Evolutionary conservation across 2,329 filamentous ascomycete genomes (phyloP).

Genomic region (Trichoderma asperellum): DNA sequence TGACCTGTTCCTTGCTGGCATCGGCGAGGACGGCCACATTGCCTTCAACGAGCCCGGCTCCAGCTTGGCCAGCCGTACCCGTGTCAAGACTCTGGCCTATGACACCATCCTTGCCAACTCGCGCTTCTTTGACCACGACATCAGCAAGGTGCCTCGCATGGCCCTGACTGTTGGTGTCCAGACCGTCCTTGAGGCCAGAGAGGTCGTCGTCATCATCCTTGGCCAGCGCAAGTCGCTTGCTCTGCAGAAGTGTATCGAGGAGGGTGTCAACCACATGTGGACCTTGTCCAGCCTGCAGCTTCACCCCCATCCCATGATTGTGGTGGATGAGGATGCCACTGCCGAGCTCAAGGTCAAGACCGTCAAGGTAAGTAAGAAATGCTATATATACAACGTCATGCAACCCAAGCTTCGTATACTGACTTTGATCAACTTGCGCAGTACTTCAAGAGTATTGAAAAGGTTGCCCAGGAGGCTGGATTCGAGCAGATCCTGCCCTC

Average conservation of each 20-base stretch:
- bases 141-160: conserved; percentile 76
- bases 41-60: conserved; percentile 91
- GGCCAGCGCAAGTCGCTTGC: conserved; percentile 81
- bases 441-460: conserved; percentile 74
- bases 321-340: conserved; percentile 80
- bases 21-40: conserved; percentile 85
- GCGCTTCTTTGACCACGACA: conserved; percentile 77
- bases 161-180: conserved; percentile 84
- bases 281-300: conserved; percentile 80
- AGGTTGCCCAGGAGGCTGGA: conserved; percentile 60
- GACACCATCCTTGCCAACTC: conserved; percentile 87
- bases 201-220: conserved; percentile 81
- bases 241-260: conserved; percentile 78
- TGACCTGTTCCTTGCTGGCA: conserved; percentile 82
- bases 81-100: conserved; percentile 85
- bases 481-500: conserved; percentile 63
- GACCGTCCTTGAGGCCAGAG: conserved; percentile 78
- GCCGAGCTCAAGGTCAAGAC: conserved; percentile 75
- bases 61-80: conserved; percentile 73
- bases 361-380: conserved; percentile 55
- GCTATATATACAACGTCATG: neutral
- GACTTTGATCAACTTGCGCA: conserved; percentile 37
- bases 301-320: conserved; percentile 79
- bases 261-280: conserved; percentile 89
- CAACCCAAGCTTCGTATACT: neutral